phyloP scores from a whole-genome alignment of 2,329 filamentous ascomycete species.

The Penicillium sclerotigenum region DNA sequence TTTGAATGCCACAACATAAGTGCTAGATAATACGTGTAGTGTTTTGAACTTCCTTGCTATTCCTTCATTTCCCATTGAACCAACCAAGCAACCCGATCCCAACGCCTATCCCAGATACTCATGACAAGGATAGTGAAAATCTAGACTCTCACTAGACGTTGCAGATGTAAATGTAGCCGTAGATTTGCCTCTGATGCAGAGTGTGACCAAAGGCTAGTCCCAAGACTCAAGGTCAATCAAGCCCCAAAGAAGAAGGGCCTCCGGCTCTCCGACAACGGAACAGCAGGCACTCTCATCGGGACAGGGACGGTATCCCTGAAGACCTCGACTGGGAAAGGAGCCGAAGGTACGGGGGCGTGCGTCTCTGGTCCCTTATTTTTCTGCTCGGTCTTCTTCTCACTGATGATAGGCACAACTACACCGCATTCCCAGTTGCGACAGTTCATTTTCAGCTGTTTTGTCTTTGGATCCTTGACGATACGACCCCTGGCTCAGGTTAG shows the following conservation, averaged over 20 bases:
- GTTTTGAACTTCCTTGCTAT: background rate
- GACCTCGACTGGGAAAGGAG: conserved; percentile 19
- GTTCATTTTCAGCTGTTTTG: conserved; percentile 69
- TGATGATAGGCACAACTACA: conserved; percentile 65
- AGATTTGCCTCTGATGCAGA: background rate
- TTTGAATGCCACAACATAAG: background rate
- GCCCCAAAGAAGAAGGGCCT: conserved; percentile 5
- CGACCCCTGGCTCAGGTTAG: conserved; percentile 61
- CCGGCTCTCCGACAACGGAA: conserved; percentile 7
- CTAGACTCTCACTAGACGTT: background rate
- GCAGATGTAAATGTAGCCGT: background rate
- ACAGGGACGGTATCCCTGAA: conserved; percentile 45
- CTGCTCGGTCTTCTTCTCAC: conserved; percentile 28
- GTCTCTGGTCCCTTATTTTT: conserved; percentile 6
- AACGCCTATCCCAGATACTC: background rate
- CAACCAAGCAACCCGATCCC: background rate
- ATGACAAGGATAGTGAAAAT: background rate
- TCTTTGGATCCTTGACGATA: conserved; percentile 65
- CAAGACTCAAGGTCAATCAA: background rate
- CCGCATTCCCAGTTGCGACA: conserved; percentile 97
- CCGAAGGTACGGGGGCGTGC: background rate
- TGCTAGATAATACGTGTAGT: background rate
- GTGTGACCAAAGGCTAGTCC: background rate
- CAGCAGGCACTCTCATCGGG: conserved; percentile 43
- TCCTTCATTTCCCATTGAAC: background rate